Percentiles rank a stretch among this genome's conserved stretches.
Conservation (phyloP, 305 asterid genomes). For the Striga hermonthica region DNA sequence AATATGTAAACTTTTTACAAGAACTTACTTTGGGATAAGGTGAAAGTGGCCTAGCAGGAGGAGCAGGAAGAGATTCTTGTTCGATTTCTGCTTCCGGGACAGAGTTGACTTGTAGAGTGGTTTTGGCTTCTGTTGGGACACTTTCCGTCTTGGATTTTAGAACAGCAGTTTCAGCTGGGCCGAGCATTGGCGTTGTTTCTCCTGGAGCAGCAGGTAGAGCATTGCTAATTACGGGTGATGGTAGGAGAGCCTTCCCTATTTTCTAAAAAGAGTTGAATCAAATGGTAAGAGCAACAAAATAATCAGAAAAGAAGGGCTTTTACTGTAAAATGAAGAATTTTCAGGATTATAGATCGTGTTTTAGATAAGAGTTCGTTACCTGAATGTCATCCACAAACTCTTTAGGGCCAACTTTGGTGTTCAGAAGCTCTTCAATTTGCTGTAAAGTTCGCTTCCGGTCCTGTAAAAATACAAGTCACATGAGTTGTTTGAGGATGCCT, state of each 20-base stretch:
- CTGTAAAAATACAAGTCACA: conserved; percentile 38
- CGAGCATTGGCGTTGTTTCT: conserved; percentile 41
- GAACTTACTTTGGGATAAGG: conserved; percentile 84
- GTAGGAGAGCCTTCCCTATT: conserved; percentile 90
- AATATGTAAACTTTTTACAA: not conserved
- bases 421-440: conserved; percentile 66
- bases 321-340: not conserved
- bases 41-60: conserved; percentile 66
- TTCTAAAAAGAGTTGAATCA: conserved; percentile 42
- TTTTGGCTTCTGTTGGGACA: conserved; percentile 24
- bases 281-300: not conserved
- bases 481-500: too few relatives aligned
- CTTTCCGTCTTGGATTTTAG: conserved; percentile 38
- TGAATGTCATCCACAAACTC: conserved; percentile 84
- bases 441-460: conserved; percentile 77
- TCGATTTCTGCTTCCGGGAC: conserved; percentile 51
- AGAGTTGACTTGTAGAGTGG: conserved; percentile 38
- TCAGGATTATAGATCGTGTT: not conserved
- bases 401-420: conserved; percentile 66
- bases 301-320: not conserved
- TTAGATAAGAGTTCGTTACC: conserved; percentile 43
- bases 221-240: conserved; percentile 48
- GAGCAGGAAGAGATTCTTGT: conserved; percentile 44
- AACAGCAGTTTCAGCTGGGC: conserved; percentile 30
- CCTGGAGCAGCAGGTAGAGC: conserved; percentile 63